phyloP scores from a whole-genome alignment of 805 yeast species.

The Hanseniaspora nectarophila region DNA sequence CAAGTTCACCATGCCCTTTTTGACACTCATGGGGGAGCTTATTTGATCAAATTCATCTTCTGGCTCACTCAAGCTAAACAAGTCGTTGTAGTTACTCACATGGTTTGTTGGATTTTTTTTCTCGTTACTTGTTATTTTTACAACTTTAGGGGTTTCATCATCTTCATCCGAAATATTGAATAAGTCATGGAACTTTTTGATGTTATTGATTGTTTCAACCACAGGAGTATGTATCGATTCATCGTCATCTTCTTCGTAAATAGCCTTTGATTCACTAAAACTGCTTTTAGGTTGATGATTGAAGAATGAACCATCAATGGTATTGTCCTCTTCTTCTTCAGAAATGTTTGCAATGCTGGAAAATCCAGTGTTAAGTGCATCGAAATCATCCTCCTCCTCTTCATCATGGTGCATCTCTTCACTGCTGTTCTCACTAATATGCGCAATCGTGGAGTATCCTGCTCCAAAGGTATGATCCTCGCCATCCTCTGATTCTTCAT shows the following conservation, averaged over 20 bases:
- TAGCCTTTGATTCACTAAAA: not conserved
- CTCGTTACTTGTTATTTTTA: not conserved
- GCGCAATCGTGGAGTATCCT: conserved; percentile 7
- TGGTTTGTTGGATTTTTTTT: not conserved
- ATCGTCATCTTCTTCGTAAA: not conserved
- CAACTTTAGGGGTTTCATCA: not conserved
- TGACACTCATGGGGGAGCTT: not conserved
- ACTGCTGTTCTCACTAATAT: conserved; percentile 19
- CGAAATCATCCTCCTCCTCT: conserved; percentile 4
- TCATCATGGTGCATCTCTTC: conserved; percentile 1
- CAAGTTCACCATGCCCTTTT: not conserved
- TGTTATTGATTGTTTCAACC: not conserved
- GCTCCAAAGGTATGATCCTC: not conserved
- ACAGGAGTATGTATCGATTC: not conserved
- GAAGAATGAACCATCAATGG: not conserved
- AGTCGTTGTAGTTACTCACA: conserved; percentile 14
- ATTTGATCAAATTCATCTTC: too few relatives aligned
- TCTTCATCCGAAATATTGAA: not conserved
- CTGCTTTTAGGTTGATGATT: too few relatives aligned
- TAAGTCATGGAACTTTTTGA: not conserved
- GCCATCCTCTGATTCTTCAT: conserved; percentile 20
- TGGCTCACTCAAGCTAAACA: conserved; percentile 16
- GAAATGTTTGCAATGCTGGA: not conserved
- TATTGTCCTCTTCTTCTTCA: not conserved
- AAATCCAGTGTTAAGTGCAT: not conserved